These are phyloP conservation scores for Neurospora intermedia DNA, from an alignment of 495 filamentous ascomycete genomes.

Conservation along the genomic window DNA sequence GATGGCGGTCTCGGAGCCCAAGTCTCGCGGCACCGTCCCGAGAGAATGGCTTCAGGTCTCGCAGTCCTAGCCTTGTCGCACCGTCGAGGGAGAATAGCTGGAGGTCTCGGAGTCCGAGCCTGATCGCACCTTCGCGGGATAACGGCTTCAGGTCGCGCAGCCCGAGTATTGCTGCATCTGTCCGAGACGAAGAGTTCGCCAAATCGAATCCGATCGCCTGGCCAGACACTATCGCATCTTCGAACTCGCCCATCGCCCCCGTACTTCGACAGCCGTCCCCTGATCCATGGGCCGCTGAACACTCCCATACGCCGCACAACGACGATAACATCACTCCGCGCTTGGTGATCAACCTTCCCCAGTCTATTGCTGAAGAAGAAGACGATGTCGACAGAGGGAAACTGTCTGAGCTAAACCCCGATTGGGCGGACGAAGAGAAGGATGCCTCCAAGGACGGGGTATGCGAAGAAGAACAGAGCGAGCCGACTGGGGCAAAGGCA, in stretches of 20 bases:
- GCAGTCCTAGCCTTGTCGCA: conserved; percentile 22
- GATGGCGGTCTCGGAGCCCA: conserved; percentile 21
- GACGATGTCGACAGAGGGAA: background rate
- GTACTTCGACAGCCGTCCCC: conserved; percentile 37
- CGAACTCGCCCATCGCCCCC: conserved; percentile 16
- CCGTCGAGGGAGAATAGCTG: conserved; percentile 27
- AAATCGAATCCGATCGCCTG: conserved; percentile 29
- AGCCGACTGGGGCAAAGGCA: background rate
- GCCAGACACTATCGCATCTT: conserved; percentile 28
- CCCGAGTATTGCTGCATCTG: conserved; percentile 21
- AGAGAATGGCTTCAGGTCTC: conserved; percentile 15
- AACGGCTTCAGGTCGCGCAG: conserved; percentile 8
- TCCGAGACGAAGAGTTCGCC: conserved; percentile 18
- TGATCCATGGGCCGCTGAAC: conserved; percentile 39
- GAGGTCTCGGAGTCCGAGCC: conserved; percentile 19
- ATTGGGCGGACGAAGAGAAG: background rate
- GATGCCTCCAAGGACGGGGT: background rate
- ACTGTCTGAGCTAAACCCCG: background rate
- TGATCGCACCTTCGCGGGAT: conserved; percentile 16
- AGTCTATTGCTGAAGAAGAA: conserved; percentile 1
- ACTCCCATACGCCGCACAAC: conserved; percentile 9
- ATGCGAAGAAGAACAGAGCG: background rate
- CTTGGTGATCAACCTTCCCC: conserved; percentile 9
- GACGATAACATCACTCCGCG: conserved; percentile 13
- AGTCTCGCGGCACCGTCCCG: conserved; percentile 21